Conservation (phyloP, 1,284 basidiomycete genomes). For the Cronartium ribicola region DNA sequence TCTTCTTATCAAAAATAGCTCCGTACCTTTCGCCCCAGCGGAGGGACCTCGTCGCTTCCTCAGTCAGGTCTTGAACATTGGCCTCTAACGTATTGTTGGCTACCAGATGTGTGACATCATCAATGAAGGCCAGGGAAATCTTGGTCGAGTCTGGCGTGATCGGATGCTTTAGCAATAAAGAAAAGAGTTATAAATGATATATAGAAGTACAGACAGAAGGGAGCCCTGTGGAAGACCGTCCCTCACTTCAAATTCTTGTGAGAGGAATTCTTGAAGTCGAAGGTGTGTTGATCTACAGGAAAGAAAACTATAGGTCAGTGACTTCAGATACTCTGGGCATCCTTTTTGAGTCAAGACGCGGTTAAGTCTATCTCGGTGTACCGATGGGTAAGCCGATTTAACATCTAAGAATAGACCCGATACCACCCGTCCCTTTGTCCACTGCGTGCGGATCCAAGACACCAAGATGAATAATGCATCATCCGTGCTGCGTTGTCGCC, state of each 20-base stretch:
- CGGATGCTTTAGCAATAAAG: not conserved
- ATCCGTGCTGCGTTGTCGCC: not conserved
- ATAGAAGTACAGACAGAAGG: not conserved
- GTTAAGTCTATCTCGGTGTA: not conserved
- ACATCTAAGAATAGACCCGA: too few relatives aligned
- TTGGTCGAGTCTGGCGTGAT: not conserved
- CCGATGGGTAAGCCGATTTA: not conserved
- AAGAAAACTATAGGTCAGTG: not conserved
- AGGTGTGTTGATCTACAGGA: not conserved
- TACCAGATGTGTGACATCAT: conserved; percentile 3
- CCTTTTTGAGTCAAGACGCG: not conserved
- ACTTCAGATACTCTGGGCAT: not conserved
- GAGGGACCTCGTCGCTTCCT: too few relatives aligned
- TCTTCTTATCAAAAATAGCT: too few relatives aligned
- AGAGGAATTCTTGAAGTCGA: too few relatives aligned
- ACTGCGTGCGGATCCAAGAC: too few relatives aligned
- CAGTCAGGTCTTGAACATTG: too few relatives aligned
- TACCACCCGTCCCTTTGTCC: too few relatives aligned
- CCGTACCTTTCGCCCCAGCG: too few relatives aligned
- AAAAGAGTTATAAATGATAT: not conserved
- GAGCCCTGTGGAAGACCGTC: not conserved
- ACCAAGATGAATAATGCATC: too few relatives aligned
- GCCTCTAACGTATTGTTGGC: too few relatives aligned
- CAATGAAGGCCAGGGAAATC: not conserved
- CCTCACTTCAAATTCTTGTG: not conserved